These are phyloP conservation scores for Sugiyamaella sp. DNA, from an alignment of 1,139 yeast species.

Conservation along the genomic window DNA sequence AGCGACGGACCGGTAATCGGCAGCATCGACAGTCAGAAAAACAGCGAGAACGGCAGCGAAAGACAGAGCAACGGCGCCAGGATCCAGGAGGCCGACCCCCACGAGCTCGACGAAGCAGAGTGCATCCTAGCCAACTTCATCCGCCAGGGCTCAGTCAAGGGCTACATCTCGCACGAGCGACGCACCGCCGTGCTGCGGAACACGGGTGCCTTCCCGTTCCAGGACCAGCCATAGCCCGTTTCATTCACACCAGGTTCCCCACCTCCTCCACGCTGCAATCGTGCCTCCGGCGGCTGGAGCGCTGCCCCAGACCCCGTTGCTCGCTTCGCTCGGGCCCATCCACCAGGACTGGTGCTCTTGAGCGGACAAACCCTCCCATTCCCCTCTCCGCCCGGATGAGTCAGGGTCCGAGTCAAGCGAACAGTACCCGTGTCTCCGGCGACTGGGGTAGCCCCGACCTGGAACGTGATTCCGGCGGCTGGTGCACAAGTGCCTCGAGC, in stretches of 20 bases:
- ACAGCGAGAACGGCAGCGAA: constrained; percentile 12
- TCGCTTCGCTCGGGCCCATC: not conserved
- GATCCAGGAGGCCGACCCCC: constrained; percentile 16
- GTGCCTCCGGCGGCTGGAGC: constrained; percentile 3
- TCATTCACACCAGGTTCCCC: not conserved
- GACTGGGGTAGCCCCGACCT: too few species aligned
- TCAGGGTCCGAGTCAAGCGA: too few species aligned
- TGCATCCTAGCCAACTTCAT: constrained; percentile 73
- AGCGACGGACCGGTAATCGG: constrained; percentile 22
- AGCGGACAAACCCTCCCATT: not conserved
- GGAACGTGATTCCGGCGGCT: too few species aligned
- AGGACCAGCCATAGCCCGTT: not conserved
- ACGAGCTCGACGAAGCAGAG: constrained; percentile 59
- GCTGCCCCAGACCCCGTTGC: constrained; percentile 1
- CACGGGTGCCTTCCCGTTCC: constrained; percentile 57
- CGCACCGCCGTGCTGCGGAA: constrained; percentile 77
- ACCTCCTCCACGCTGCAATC: too few species aligned
- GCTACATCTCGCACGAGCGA: constrained; percentile 79
- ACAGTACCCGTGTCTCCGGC: too few species aligned
- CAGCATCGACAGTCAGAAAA: constrained; percentile 23
- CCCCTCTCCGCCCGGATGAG: not conserved
- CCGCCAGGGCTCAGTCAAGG: constrained; percentile 65
- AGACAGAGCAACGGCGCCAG: constrained; percentile 1
- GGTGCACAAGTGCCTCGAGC: too few species aligned
- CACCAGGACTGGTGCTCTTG: not conserved